These are phyloP conservation scores for Mycena citricolor DNA, from an alignment of 1,284 basidiomycete genomes.

Conservation along the genomic window DNA sequence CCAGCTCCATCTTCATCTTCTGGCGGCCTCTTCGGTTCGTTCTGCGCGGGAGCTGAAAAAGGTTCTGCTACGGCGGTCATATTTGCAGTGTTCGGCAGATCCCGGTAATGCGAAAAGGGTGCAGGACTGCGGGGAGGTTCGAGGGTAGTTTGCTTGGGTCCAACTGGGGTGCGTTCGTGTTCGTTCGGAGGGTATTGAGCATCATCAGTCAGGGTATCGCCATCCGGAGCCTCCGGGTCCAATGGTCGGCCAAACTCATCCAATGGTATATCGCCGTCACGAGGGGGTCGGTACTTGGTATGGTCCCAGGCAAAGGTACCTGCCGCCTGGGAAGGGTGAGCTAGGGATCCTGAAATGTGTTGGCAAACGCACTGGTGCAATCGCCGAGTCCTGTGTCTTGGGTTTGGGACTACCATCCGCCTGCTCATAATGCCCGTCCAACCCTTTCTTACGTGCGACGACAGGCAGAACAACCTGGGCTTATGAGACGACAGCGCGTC, in stretches of 20 bases:
- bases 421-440: conserved; percentile 65
- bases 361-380: conserved; percentile 54
- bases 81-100: conserved; percentile 24
- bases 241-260: conserved; percentile 57
- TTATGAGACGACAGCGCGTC: conserved; percentile 10
- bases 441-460: conserved; percentile 79
- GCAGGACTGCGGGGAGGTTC: conserved; percentile 42
- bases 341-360: conserved; percentile 5
- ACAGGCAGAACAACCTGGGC: conserved; percentile 50
- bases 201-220: conserved; percentile 25
- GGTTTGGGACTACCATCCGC: conserved; percentile 62
- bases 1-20: conserved; percentile 47
- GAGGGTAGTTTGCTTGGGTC: conserved; percentile 30
- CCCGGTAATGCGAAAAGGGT: conserved; percentile 58
- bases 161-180: conserved; percentile 29
- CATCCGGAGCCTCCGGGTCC: conserved; percentile 18
- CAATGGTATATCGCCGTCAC: conserved; percentile 53
- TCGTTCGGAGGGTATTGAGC: conserved; percentile 22
- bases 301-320: conserved; percentile 79
- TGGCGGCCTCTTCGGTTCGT: conserved; percentile 25
- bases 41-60: conserved; percentile 14
- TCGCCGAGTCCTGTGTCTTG: conserved; percentile 37
- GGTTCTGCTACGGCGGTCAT: conserved; percentile 27
- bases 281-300: conserved; percentile 57
- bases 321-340: conserved; percentile 53